Base-by-base conservation (phyloP, 2,329 filamentous ascomycete species). In the Magnaporthiopsis incrustans region DNA sequence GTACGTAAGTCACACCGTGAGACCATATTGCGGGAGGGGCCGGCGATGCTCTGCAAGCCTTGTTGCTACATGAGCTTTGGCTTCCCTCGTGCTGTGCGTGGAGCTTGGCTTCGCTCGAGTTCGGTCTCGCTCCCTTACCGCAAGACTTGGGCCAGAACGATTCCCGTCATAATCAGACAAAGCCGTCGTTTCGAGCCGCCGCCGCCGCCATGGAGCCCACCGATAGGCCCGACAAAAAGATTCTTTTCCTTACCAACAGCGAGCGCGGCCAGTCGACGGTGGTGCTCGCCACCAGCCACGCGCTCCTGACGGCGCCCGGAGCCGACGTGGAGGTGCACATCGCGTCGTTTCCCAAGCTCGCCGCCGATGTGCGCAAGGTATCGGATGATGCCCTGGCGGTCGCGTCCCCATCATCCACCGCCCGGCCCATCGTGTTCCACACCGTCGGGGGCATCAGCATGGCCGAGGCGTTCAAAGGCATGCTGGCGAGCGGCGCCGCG, bases 201-300 rank as follows among this genome's bases (percentile, higher is more conserved):
- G 44, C 44, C 22, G 38, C 38, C 44, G 44, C 18, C 44, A 53
- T 53, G 44, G 44, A 53, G 22, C 44, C 44, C 44, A 6, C n/a
- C 44, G 44, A 53, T 6, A 22, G 14, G 22, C 44, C 44, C 22
- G 18, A 53, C 5, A 66, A 63, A 11, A 71, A 64, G 60, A 71
- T 79, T 11, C 70, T 82, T 1, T 75, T 82, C 57, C 67, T 82
- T 57, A 77, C 79, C 4, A 80, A 77, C 67, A 72, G 74, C 62
- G 80, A 82, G 64, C 74, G 75, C 65, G 80, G 80, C 4, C 77
- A 81, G 64, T 76, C 77, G 25, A 82, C 80, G 67, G 76, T 81
- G 30, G 73, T 79, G 50, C 66, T 82, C 8, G 79, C 79, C 8
- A 74, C 77, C 0, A 72, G 72, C 4, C 72, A 77, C 50, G 78